These are phyloP conservation scores for Bipolaris sorokiniana DNA, from an alignment of 2,329 filamentous ascomycete genomes.

Conservation along the genomic window DNA sequence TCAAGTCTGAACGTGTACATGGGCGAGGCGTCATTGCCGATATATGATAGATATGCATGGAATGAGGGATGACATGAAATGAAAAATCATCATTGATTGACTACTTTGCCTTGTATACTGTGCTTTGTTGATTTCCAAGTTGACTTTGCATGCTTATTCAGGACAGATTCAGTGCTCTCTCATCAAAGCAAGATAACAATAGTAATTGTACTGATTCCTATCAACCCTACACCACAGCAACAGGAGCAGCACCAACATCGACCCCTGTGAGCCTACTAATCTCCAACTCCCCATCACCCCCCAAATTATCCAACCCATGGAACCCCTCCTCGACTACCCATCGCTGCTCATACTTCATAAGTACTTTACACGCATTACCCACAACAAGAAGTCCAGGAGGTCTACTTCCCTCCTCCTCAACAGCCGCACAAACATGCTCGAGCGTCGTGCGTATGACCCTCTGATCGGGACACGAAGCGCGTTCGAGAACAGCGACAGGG, in stretches of 20 bases:
- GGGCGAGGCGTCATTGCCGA: too few species aligned
- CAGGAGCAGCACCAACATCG: slow-evolving; percentile 16
- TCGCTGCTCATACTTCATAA: slow-evolving; percentile 67
- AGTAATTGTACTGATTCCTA: too few species aligned
- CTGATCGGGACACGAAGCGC: slow-evolving; percentile 93
- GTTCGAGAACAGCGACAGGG: slow-evolving; percentile 90
- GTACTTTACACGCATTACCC: slow-evolving; percentile 79
- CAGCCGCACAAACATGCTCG: slow-evolving; percentile 75
- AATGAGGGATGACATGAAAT: too few species aligned
- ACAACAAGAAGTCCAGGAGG: slow-evolving; percentile 89
- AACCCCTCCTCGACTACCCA: slow-evolving; percentile 93
- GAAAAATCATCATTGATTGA: too few species aligned
- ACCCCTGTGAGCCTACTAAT: slow-evolving; percentile 21
- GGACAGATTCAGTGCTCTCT: too few species aligned
- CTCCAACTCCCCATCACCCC: slow-evolving; percentile 30
- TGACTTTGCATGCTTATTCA: too few species aligned
- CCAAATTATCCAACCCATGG: slow-evolving; percentile 65
- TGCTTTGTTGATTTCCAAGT: too few species aligned
- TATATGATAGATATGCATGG: too few species aligned
- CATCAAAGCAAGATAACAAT: too few species aligned
- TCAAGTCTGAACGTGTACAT: too few species aligned
- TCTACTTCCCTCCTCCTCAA: slow-evolving; percentile 86
- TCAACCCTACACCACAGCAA: too few species aligned
- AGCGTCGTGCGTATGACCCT: slow-evolving; percentile 88
- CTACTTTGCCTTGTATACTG: too few species aligned